phyloP scores from a whole-genome alignment of 2,329 filamentous ascomycete genomes.

The Phialophora chinensis region DNA sequence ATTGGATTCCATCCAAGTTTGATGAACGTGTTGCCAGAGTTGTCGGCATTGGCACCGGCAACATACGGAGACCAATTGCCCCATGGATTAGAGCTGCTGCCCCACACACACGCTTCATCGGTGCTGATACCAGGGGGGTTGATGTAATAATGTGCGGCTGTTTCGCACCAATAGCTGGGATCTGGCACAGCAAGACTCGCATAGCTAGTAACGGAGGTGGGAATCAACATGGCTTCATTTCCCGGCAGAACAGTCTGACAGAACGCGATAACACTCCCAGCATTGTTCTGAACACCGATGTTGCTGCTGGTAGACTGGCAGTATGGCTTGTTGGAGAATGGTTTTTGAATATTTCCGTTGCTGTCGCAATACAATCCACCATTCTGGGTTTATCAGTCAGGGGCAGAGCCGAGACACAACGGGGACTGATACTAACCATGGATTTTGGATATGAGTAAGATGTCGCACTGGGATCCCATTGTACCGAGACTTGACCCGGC shows the following conservation, averaged over 20 bases:
- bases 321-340: slow-evolving; percentile 70
- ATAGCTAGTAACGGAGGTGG: slow-evolving; percentile 65
- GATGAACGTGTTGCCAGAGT: slow-evolving; percentile 70
- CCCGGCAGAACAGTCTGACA: slow-evolving; percentile 81
- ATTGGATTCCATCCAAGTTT: slow-evolving; percentile 82
- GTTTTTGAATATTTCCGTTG: slow-evolving; percentile 69
- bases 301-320: slow-evolving; percentile 72
- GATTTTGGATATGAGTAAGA: slow-evolving; percentile 71
- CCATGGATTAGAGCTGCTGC: slow-evolving; percentile 63
- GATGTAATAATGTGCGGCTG: slow-evolving; percentile 79
- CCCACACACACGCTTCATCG: slow-evolving; percentile 73
- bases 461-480: slow-evolving; percentile 75
- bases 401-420: slow-evolving; percentile 11
- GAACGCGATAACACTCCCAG: slow-evolving; percentile 67
- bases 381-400: slow-evolving; percentile 57
- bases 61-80: slow-evolving; percentile 83
- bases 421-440: slow-evolving; percentile 62
- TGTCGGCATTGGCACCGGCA: slow-evolving; percentile 73
- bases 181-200: slow-evolving; percentile 73
- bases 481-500: slow-evolving; percentile 75
- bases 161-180: slow-evolving; percentile 71
- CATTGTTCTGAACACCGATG: slow-evolving; percentile 71
- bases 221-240: slow-evolving; percentile 82
- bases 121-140: slow-evolving; percentile 71
- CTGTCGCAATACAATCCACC: slow-evolving; percentile 76